phyloP scores from a whole-genome alignment of 495 filamentous ascomycete genomes.

The Bacidia gigantensis region DNA sequence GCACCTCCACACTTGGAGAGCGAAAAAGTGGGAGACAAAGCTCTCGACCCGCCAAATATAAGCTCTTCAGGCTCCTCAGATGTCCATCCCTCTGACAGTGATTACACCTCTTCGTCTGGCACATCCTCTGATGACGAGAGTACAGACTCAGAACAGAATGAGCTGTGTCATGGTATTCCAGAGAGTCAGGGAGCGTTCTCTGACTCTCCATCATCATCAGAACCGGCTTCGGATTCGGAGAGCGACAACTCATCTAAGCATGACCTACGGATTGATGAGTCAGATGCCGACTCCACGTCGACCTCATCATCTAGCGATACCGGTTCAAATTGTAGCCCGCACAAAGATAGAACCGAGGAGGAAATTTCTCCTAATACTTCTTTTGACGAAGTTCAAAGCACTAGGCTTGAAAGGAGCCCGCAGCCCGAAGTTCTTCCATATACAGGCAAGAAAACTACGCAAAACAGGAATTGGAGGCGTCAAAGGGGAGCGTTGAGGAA shows the following conservation, averaged over 20 bases:
- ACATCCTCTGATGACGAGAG: slow-evolving; percentile 16
- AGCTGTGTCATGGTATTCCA: not conserved
- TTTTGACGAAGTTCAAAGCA: slow-evolving; percentile 4
- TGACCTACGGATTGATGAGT: not conserved
- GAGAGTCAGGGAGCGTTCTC: not conserved
- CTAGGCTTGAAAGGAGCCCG: not conserved
- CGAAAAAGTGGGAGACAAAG: slow-evolving; percentile 4
- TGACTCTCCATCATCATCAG: slow-evolving; percentile 7
- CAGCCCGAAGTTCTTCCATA: slow-evolving; percentile 12
- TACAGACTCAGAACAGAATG: slow-evolving; percentile 17
- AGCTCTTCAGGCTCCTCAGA: slow-evolving; percentile 21
- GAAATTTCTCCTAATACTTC: slow-evolving; percentile 11
- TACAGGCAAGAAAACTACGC: slow-evolving; percentile 35
- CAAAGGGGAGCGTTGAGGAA: slow-evolving; percentile 33
- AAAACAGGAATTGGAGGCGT: slow-evolving; percentile 40
- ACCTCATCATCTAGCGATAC: slow-evolving; percentile 5
- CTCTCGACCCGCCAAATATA: not conserved
- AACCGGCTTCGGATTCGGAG: slow-evolving; percentile 19
- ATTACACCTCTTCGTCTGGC: slow-evolving; percentile 20
- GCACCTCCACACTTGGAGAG: slow-evolving; percentile 6
- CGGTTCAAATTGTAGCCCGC: slow-evolving; percentile 1
- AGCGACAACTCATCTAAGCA: slow-evolving; percentile 14
- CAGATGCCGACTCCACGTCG: not conserved
- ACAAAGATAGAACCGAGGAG: not conserved
- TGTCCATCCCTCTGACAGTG: slow-evolving; percentile 15